phyloP scores from a whole-genome alignment of 2,329 filamentous ascomycete species.

The Lecanicillium sp. region DNA sequence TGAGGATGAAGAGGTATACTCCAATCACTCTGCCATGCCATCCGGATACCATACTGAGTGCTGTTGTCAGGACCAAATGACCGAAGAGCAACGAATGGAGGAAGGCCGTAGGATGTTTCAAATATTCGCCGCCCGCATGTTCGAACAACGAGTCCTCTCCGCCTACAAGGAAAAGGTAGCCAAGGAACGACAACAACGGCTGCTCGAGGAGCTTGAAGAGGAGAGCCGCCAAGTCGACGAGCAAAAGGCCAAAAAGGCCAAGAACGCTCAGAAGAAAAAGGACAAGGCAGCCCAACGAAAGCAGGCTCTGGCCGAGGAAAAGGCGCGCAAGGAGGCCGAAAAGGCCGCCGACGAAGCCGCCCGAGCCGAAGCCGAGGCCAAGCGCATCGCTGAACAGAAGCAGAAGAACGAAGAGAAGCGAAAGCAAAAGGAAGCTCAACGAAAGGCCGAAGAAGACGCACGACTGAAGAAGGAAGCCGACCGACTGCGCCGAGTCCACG shows the following conservation, averaged over 20 bases:
- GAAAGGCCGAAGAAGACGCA: conserved; percentile 85
- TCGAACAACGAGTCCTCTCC: conserved; percentile 90
- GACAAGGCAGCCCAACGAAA: conserved; percentile 89
- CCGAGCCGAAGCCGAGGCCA: conserved; percentile 65
- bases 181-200: conserved; percentile 79
- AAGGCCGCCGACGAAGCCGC: conserved; percentile 81
- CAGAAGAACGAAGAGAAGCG: conserved; percentile 82
- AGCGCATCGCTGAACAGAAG: conserved; percentile 72
- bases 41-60: conserved; percentile 34
- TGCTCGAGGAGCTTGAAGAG: conserved; percentile 85
- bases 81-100: conserved; percentile 97
- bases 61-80: conserved; percentile 78
- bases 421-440: conserved; percentile 84
- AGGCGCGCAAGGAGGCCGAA: conserved; percentile 78
- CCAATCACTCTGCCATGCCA: conserved; percentile 30
- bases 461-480: conserved; percentile 78
- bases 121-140: conserved; percentile 98
- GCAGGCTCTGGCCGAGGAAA: conserved; percentile 83
- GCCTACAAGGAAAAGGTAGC: conserved; percentile 98
- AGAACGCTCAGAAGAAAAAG: conserved; percentile 91
- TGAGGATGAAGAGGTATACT: conserved; percentile 72
- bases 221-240: conserved; percentile 70
- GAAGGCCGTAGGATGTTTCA: conserved; percentile 98
- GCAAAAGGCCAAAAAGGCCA: conserved; percentile 85
- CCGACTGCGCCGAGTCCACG: conserved; percentile 67